Conservation (phyloP, 352 stramenopile genomes). For the Pythium diclinum region DNA sequence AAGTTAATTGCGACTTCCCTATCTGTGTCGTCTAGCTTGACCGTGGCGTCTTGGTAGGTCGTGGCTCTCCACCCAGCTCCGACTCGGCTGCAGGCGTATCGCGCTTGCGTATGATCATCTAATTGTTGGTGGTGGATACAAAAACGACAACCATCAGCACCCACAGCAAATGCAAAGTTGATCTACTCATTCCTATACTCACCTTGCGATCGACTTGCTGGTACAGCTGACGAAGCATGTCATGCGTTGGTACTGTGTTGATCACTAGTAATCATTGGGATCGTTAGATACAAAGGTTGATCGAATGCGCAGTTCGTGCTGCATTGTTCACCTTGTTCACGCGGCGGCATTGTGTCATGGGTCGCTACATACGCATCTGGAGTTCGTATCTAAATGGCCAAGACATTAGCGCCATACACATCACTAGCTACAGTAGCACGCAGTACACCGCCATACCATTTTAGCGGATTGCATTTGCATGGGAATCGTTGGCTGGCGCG, state of each 20-base stretch:
- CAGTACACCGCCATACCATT: constrained; percentile 3
- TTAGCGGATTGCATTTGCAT: constrained; percentile 5
- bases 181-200: neutral
- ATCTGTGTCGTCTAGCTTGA: constrained; percentile 7
- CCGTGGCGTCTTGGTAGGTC: constrained; percentile 17
- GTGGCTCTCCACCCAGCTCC: neutral
- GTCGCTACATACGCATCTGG: constrained; percentile 62
- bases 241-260: constrained; percentile 37
- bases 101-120: constrained; percentile 20
- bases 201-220: constrained; percentile 65
- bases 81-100: constrained; percentile 8
- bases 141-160: neutral
- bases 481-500: neutral
- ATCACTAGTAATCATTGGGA: constrained; percentile 42
- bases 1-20: constrained; percentile 4
- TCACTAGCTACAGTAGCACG: neutral
- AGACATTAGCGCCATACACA: neutral
- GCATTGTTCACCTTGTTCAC: constrained; percentile 42
- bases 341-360: constrained; percentile 61
- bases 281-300: neutral
- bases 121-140: neutral
- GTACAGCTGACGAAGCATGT: constrained; percentile 42
- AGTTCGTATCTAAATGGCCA: constrained; percentile 42
- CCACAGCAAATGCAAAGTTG: neutral
- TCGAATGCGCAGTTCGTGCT: neutral